phyloP scores from a whole-genome alignment of 2,329 filamentous ascomycete species.

The Simplicillium aogashimaense region DNA sequence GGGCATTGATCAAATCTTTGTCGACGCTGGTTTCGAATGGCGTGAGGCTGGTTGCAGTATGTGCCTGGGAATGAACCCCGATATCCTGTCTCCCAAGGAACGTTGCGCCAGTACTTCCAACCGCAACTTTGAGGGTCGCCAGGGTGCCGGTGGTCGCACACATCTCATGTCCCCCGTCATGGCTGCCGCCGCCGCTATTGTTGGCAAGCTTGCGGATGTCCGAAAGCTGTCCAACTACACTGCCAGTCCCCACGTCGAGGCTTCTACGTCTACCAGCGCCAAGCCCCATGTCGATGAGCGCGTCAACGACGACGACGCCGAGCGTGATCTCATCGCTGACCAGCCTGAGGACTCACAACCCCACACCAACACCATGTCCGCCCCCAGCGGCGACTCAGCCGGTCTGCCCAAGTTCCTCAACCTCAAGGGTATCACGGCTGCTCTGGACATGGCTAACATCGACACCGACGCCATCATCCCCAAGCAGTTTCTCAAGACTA shows the following conservation, averaged over 20 bases:
- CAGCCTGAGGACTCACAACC: slow-evolving; percentile 54
- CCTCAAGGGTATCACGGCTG: slow-evolving; percentile 79
- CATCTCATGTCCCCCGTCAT: slow-evolving; percentile 97
- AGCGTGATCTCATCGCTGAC: slow-evolving; percentile 43
- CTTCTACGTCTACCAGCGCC: slow-evolving; percentile 30
- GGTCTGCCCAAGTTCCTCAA: slow-evolving; percentile 78
- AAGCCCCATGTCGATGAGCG: slow-evolving; percentile 44
- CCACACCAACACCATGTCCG: slow-evolving; percentile 52
- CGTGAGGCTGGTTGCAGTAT: slow-evolving; percentile 97
- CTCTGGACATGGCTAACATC: slow-evolving; percentile 79
- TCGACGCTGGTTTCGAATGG: slow-evolving; percentile 92
- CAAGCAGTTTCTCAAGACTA: slow-evolving; percentile 98
- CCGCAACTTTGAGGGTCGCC: slow-evolving; percentile 93
- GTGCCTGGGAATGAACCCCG: slow-evolving; percentile 99
- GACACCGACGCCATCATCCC: slow-evolving; percentile 99
- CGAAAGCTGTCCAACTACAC: slow-evolving; percentile 61
- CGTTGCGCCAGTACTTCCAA: slow-evolving; percentile 94
- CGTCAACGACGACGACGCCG: slow-evolving; percentile 37
- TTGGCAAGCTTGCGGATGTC: slow-evolving; percentile 86
- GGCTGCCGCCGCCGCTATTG: slow-evolving; percentile 84
- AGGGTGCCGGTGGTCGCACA: slow-evolving; percentile 83
- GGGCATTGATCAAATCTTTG: slow-evolving; percentile 87
- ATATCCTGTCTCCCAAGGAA: slow-evolving; percentile 86
- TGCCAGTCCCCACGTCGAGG: slow-evolving; percentile 49
- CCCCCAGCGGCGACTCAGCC: slow-evolving; percentile 26